A percentile compares a stretch with the other conserved stretches of the same genome.
Conservation (phyloP, 2,329 filamentous ascomycete genomes). For the Pseudopithomyces maydicus region DNA sequence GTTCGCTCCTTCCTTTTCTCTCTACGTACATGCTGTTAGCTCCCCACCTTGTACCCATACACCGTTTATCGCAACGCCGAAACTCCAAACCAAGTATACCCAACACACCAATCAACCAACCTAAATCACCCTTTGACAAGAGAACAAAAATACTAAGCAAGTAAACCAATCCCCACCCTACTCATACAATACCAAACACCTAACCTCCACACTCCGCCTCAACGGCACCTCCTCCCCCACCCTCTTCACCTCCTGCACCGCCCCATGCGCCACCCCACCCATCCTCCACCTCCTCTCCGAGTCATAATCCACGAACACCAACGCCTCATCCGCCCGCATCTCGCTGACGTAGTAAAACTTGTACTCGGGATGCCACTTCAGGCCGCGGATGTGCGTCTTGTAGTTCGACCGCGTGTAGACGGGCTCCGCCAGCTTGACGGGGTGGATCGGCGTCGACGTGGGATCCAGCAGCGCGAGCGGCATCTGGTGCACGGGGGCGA, state of each 20-base stretch:
- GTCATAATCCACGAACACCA: constrained; percentile 5
- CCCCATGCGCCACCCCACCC: constrained; percentile 5
- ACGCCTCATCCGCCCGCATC: background rate
- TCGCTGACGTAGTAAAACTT: constrained; percentile 4
- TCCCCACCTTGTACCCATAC: too few relatives aligned
- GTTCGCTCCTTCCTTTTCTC: too few relatives aligned
- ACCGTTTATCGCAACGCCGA: too few relatives aligned
- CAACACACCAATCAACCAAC: too few relatives aligned
- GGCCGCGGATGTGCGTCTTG: background rate
- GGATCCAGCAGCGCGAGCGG: constrained; percentile 3
- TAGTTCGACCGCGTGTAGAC: constrained; percentile 4
- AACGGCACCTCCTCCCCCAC: background rate
- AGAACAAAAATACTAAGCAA: too few relatives aligned
- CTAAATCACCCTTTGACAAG: too few relatives aligned
- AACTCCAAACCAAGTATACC: too few relatives aligned
- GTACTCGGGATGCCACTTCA: constrained; percentile 2
- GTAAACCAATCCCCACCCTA: too few relatives aligned
- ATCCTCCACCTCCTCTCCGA: background rate
- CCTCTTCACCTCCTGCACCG: background rate
- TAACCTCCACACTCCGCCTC: background rate
- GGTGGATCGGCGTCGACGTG: background rate
- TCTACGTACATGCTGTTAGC: too few relatives aligned
- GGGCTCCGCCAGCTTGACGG: background rate
- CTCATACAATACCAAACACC: constrained; percentile 6
- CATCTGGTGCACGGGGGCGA: background rate